Conservation (phyloP, 139 green algal species). For the Medakamo hakoo region DNA sequence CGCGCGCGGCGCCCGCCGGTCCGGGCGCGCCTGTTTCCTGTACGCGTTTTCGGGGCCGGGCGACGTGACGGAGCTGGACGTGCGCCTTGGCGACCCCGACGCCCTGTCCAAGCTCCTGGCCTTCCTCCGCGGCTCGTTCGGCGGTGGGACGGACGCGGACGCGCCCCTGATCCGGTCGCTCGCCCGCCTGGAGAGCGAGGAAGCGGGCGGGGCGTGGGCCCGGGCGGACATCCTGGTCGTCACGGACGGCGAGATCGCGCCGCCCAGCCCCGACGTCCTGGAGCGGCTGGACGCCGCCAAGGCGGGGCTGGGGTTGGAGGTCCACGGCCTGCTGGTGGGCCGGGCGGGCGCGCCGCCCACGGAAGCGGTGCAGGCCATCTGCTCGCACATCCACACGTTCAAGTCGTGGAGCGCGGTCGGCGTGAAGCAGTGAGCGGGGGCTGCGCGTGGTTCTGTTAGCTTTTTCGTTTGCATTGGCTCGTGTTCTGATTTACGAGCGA, state of each 20-base stretch:
- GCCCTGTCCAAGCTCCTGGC: constrained; percentile 49
- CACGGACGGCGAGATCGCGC: constrained; percentile 75
- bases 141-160: constrained; percentile 43
- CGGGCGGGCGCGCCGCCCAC: constrained; percentile 21
- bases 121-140: constrained; percentile 59
- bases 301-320: constrained; percentile 53
- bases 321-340: constrained; percentile 74
- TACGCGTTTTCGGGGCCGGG: constrained; percentile 71
- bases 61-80: constrained; percentile 74
- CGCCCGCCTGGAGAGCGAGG: constrained; percentile 36
- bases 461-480: too few relatives aligned
- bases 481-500: too few relatives aligned
- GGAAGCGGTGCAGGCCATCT: constrained; percentile 56
- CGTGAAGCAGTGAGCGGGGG: too few relatives aligned
- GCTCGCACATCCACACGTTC: constrained; percentile 73
- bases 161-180: constrained; percentile 56
- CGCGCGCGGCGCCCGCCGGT: constrained; percentile 62
- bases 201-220: too few relatives aligned
- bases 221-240: constrained; percentile 87
- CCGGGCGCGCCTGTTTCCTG: constrained; percentile 62
- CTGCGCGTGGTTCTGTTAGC: too few relatives aligned
- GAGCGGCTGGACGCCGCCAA: constrained; percentile 18
- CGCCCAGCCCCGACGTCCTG: constrained; percentile 33
- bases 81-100: constrained; percentile 31
- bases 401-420: constrained; percentile 61